Percentiles rank a stretch among this genome's conserved stretches.
Conservation (phyloP, 208 protist genomes). For the Endotrypanum monterogeii region DNA sequence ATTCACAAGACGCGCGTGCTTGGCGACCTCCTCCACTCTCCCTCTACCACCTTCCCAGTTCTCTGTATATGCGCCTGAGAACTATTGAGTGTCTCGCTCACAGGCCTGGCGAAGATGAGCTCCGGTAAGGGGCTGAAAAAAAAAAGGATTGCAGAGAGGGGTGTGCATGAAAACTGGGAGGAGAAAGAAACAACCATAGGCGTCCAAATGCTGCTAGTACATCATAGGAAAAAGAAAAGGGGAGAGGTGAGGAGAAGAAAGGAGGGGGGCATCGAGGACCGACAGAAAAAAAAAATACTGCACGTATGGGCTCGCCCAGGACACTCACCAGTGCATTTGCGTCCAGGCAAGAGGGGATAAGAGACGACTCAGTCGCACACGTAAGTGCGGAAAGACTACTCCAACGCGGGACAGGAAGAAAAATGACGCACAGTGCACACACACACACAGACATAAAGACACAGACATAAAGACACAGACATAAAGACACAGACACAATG, state of each 20-base stretch:
- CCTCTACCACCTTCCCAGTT: too few relatives aligned
- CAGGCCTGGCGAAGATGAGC: background rate
- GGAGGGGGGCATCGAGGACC: background rate
- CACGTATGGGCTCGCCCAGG: background rate
- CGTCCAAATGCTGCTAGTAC: background rate
- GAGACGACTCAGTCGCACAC: background rate
- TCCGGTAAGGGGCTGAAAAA: background rate
- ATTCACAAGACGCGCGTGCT: too few relatives aligned
- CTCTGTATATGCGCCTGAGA: too few relatives aligned
- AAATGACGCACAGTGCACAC: background rate
- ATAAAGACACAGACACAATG: background rate
- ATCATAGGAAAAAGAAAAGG: background rate
- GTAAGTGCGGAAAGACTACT: background rate
- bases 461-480: background rate
- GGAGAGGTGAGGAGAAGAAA: background rate
- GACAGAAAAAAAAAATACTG: background rate
- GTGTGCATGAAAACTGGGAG: background rate
- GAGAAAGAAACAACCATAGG: background rate
- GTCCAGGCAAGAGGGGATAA: background rate
- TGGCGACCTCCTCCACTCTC: too few relatives aligned
- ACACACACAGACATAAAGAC: background rate
- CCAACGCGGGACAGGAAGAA: background rate
- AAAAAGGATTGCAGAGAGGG: background rate
- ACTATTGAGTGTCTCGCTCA: background rate
- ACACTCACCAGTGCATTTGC: background rate